These are phyloP conservation scores for Eutypella sp. DNA, from an alignment of 2,329 filamentous ascomycete genomes.

Conservation along the genomic window DNA sequence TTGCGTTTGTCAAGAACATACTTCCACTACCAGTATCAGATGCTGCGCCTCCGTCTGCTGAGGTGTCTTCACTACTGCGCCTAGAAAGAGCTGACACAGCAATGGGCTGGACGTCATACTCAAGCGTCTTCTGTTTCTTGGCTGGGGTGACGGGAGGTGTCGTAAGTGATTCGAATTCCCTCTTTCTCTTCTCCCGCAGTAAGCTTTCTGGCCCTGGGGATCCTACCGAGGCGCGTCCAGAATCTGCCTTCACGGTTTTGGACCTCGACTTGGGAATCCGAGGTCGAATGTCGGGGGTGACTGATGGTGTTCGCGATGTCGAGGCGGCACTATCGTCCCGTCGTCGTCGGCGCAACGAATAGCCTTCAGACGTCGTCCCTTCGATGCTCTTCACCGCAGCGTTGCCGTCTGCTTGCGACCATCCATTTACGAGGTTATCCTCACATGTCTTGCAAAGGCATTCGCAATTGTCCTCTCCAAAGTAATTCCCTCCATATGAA, in stretches of 20 bases:
- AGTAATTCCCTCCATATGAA: constrained; percentile 92
- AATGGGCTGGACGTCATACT: constrained; percentile 25
- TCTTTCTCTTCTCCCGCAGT: constrained; percentile 35
- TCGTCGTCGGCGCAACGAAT: constrained; percentile 51
- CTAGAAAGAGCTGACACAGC: constrained; percentile 29
- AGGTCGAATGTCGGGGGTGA: constrained; percentile 51
- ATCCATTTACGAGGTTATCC: constrained; percentile 69
- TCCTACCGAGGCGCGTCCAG: constrained; percentile 29
- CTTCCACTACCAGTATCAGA: constrained; percentile 29
- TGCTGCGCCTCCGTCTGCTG: constrained; percentile 21
- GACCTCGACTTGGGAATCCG: constrained; percentile 39
- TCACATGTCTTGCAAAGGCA: constrained; percentile 91
- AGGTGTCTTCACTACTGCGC: constrained; percentile 32
- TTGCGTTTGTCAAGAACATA: constrained; percentile 38
- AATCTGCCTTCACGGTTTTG: constrained; percentile 29
- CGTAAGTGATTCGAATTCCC: constrained; percentile 38
- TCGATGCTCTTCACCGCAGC: constrained; percentile 48
- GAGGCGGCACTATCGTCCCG: constrained; percentile 45
- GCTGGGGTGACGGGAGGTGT: constrained; percentile 53
- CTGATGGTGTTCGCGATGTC: constrained; percentile 52
- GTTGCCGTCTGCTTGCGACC: constrained; percentile 55
- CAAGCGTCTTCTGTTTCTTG: constrained; percentile 40
- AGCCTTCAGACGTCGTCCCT: constrained; percentile 42
- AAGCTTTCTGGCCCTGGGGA: constrained; percentile 25
- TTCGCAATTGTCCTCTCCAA: constrained; percentile 90